Conservation (phyloP, 23 red algal genomes). For the Chondrus crispus region DNA sequence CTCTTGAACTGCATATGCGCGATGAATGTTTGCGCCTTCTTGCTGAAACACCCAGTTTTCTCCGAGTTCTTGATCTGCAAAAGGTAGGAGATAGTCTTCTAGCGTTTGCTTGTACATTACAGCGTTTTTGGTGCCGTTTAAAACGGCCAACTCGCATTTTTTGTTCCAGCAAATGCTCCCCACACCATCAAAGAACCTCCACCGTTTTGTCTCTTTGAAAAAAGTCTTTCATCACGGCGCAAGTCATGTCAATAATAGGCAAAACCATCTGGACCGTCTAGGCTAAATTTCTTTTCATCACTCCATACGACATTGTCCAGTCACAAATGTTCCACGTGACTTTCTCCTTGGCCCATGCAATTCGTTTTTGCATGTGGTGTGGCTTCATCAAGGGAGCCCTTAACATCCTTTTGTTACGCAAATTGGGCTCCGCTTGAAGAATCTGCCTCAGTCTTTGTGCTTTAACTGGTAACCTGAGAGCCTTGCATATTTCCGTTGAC, state of each 20-base stretch:
- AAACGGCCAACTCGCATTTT: background rate
- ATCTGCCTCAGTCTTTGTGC: background rate
- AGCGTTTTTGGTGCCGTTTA: background rate
- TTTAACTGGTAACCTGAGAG: background rate
- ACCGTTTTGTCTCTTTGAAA: background rate
- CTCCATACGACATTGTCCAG: background rate
- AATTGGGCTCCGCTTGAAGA: background rate
- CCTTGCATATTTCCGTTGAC: background rate
- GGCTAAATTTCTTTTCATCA: slow-evolving; percentile 5
- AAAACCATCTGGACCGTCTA: background rate
- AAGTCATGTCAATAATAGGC: background rate
- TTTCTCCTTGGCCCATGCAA: background rate
- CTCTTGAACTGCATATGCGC: background rate
- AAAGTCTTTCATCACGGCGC: background rate
- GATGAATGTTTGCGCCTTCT: background rate
- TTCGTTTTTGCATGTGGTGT: background rate
- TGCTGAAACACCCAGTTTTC: slow-evolving; percentile 9
- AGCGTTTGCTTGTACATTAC: background rate
- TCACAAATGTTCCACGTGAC: too few species aligned
- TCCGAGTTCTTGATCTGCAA: background rate
- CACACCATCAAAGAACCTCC: slow-evolving; percentile 2
- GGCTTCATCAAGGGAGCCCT: background rate
- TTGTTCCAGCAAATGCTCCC: background rate
- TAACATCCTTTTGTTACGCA: background rate
- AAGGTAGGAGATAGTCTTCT: background rate